Conservation (phyloP, 2,329 filamentous ascomycete species). For the Fonsecaea multimorphosa region DNA sequence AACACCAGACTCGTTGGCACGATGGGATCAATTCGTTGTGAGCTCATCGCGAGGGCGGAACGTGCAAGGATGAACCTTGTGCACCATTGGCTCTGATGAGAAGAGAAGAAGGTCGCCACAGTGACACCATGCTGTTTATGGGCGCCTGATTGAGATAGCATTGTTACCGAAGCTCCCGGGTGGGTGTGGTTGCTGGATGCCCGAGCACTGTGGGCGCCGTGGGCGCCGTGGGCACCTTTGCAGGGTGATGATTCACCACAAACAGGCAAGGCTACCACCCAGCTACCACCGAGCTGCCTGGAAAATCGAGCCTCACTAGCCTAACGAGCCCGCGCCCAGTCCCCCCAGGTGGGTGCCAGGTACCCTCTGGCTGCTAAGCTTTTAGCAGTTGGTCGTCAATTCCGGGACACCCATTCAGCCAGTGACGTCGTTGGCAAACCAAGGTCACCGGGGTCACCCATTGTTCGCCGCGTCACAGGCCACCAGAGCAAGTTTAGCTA, state of each 20-base stretch:
- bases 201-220: neutral
- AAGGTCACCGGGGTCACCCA: neutral
- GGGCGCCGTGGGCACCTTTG: neutral
- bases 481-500: neutral
- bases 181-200: neutral
- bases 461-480: constrained; percentile 15
- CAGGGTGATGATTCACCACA: neutral
- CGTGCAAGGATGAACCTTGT: neutral
- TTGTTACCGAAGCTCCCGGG: neutral
- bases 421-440: constrained; percentile 26
- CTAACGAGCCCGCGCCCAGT: neutral
- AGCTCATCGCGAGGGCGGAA: neutral
- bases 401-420: neutral
- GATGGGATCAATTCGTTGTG: constrained; percentile 12
- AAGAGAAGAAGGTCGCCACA: constrained; percentile 19
- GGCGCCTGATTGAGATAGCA: constrained; percentile 1
- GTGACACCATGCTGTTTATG: constrained; percentile 16
- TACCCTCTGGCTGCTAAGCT: constrained; percentile 12
- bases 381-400: constrained; percentile 19
- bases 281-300: neutral
- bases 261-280: neutral
- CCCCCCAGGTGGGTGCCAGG: neutral
- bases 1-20: neutral
- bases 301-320: neutral
- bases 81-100: neutral